Evolutionary conservation across 805 yeast genomes (phyloP), one percentile per base, ranked within the genome.

Genomic region (Lachancea thermotolerans): DNA sequence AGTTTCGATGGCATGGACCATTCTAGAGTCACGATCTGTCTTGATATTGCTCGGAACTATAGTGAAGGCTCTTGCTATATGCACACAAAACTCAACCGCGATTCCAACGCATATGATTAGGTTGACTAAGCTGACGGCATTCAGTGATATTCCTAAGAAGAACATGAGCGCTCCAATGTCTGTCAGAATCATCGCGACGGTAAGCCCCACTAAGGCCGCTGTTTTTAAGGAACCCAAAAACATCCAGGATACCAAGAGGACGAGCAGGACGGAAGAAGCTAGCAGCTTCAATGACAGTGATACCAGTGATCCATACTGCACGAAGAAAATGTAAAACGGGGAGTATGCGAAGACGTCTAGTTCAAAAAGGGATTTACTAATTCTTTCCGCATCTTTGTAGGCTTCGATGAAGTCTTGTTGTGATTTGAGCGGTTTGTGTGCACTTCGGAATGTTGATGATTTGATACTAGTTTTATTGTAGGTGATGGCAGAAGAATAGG

Each of bases 1-100:
- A 4, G 79, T 79, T 0, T 72, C 70, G 50, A 93, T 71, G 0
- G 96, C 82, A 49, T 78, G 73, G 52, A 69, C 73, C 9, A 65
- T 48, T 39, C 72, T 57, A 6, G 68, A 53, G 40, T 67, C 67
- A 39, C 58, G 57, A 42, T 68, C 70, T 27, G 57, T 59, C n/a
- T 62, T 58, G 9, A 62, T 53, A 31, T 50, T 55, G 17, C 40
- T 30, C 8, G 73, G 72, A 10, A 72, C 65, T 29, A 70, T 68
- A 25, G 84, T 75, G 62, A 80, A 91, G 1, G 93, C 88, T 46
- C 93, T 71, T 1, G 88, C 84, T 44, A 93, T 74, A 63, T 91
- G 98, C 30, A 85, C 77, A 48, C 96, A 88, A 60, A 91, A 93
- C 64, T 93, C 99, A 31, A 93, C 96, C 2, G 93, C 90, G 32